Base-by-base conservation (phyloP, 2,329 filamentous ascomycete genomes). In the Dothistroma pini region DNA sequence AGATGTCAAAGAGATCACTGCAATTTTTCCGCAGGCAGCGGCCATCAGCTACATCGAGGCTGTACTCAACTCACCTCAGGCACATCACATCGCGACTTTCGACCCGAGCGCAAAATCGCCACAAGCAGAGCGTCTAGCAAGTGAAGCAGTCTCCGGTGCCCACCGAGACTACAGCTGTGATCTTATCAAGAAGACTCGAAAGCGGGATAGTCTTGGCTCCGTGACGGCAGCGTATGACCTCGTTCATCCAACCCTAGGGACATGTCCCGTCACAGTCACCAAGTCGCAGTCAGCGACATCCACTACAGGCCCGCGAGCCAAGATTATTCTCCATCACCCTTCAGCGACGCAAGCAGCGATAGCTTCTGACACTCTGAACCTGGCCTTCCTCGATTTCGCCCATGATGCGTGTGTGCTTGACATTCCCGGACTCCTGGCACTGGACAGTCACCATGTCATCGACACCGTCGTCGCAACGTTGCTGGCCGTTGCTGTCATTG, bases 131-230 rank as follows among this genome's bases (percentile, higher is more conserved):
- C 80, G 82, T 29, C 76, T 86, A 2, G 79, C 83, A 49, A 85
- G 89, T 70, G 79, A 82, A 1, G 78, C 82, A 0, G 82, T 87
- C 10, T 80, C 86, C 4, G 80, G 81, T 60, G 83, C 86, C 35
- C 88, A 88, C 0, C 85, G 89, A 71, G 81, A 83, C 34, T 88
- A 91, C 75, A 86, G 85, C 67, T 89, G 86, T 25, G 82, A 86
- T 2, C 82, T 93, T 1, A 84, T 89, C n/a, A 91, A 87, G 84
- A 74, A 69, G n/a, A 67, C 75, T 14, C 71, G 75, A 11, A 66
- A 72, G 29, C 63, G 66, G 29, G 64, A 70, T 51, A 63, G 59
- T 41, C 60, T 69, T 10, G 68, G 69, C 49, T 60, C 66, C 5
- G 66, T 70, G 22, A 69, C 65, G 2, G 77, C 78, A 2, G 72